Evolutionary conservation across 1,284 basidiomycete genomes (phyloP).

Genomic region (Pseudozyma sp.): DNA sequence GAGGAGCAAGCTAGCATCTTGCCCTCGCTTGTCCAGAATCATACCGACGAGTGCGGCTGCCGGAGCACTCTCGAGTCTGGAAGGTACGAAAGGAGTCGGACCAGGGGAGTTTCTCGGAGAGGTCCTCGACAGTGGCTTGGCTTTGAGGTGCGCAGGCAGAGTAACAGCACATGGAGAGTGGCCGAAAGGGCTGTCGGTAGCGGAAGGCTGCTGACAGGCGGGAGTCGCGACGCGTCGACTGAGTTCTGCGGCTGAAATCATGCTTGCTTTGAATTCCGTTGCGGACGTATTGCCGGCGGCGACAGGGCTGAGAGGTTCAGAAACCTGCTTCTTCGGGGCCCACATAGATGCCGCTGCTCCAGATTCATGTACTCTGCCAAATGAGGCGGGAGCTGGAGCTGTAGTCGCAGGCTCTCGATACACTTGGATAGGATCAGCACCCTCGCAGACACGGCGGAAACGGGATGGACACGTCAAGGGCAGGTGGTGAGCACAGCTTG

Average conservation of each 20-base stretch:
- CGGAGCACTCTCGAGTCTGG: constrained; percentile 22
- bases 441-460: constrained; percentile 21
- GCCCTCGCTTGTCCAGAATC: constrained; percentile 43
- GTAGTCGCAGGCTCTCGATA: constrained; percentile 10
- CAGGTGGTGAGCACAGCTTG: constrained; percentile 19
- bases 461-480: constrained; percentile 17
- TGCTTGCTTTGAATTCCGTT: constrained; percentile 14
- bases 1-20: constrained; percentile 57
- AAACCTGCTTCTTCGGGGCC: constrained; percentile 10
- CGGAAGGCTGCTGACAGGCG: neutral
- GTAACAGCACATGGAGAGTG: neutral
- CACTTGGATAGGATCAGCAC: constrained; percentile 25
- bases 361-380: constrained; percentile 2
- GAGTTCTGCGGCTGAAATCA: constrained; percentile 18
- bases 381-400: neutral
- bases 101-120: constrained; percentile 20
- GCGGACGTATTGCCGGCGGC: neutral
- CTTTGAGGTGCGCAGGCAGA: constrained; percentile 7
- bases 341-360: constrained; percentile 36
- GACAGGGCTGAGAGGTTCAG: neutral
- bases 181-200: neutral
- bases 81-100: constrained; percentile 3
- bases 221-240: constrained; percentile 27
- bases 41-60: constrained; percentile 33
- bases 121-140: constrained; percentile 4